A percentile compares a stretch with the other conserved stretches of the same genome.
These are phyloP conservation scores for Pseudogymnoascus sp. DNA, from an alignment of 2,329 filamentous ascomycete genomes.

Conservation along the genomic window DNA sequence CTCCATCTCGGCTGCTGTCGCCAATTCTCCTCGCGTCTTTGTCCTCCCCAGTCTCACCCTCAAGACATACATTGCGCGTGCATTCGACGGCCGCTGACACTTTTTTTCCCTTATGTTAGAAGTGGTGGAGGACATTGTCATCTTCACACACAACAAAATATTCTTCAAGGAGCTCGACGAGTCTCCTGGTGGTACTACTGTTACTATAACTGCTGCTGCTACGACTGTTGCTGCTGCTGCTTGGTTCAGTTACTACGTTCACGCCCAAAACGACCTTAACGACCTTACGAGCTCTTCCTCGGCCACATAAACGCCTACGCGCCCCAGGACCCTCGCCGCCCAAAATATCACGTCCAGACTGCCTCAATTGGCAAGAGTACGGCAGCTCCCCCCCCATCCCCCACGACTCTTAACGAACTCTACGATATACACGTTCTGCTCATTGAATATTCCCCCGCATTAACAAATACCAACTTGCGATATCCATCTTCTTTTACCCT, in stretches of 20 bases:
- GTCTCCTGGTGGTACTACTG: background rate
- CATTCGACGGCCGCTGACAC: background rate
- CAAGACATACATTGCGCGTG: background rate
- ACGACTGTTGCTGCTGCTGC: conserved; percentile 9
- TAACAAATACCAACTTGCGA: conserved; percentile 20
- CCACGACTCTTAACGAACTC: conserved; percentile 32
- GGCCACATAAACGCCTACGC: conserved; percentile 28
- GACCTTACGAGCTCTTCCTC: conserved; percentile 19
- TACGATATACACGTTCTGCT: conserved; percentile 34
- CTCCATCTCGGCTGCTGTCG: conserved; percentile 19
- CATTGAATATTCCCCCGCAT: conserved; percentile 11
- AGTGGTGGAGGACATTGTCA: background rate
- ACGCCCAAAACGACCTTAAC: conserved; percentile 12
- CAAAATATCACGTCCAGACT: conserved; percentile 17
- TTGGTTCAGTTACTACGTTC: background rate
- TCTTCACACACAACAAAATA: background rate
- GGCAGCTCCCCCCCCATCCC: conserved; percentile 23
- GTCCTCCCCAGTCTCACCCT: background rate
- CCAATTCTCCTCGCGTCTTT: conserved; percentile 9
- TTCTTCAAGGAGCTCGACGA: background rate
- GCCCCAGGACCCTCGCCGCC: conserved; percentile 28
- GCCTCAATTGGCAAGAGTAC: conserved; percentile 27
- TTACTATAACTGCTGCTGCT: background rate
- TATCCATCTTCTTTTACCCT: conserved; percentile 15
- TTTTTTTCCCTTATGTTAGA: background rate